phyloP scores from a whole-genome alignment of 345 rosid genomes.

The Populus ilicifolia region DNA sequence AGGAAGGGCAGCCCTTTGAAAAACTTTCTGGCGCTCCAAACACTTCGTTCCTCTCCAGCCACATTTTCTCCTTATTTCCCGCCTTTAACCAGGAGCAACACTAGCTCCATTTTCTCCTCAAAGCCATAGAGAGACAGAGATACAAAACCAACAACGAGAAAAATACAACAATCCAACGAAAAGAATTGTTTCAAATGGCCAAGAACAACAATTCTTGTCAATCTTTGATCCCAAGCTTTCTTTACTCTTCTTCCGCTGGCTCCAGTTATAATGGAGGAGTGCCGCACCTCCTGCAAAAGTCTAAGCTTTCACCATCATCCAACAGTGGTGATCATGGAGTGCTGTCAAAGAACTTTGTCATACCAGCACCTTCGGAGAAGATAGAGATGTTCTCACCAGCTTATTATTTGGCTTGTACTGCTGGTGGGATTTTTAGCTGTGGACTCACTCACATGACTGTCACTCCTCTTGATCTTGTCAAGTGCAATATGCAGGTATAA shows the following conservation, averaged over 20 bases:
- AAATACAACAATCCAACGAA: neutral
- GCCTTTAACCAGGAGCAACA: conserved; percentile 2
- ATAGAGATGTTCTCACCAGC: conserved; percentile 75
- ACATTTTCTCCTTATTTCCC: conserved; percentile 16
- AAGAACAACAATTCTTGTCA: conserved; percentile 33
- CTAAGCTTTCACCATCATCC: neutral
- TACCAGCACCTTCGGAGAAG: conserved; percentile 66
- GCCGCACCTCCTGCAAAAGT: neutral
- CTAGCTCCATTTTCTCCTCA: neutral
- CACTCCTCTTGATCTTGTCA: conserved; percentile 93
- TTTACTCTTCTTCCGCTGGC: conserved; percentile 44
- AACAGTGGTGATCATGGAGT: conserved; percentile 5
- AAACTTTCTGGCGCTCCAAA: neutral
- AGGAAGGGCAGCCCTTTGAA: neutral
- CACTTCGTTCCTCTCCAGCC: conserved; percentile 1
- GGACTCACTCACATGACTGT: conserved; percentile 84
- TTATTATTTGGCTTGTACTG: conserved; percentile 75
- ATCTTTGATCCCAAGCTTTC: conserved; percentile 68
- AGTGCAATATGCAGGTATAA: conserved; percentile 98
- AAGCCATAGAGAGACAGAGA: neutral
- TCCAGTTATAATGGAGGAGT: neutral
- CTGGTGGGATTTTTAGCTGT: conserved; percentile 67
- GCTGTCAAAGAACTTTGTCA: conserved; percentile 23
- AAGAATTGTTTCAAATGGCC: conserved; percentile 33
- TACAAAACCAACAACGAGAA: neutral